Conservation (phyloP, 805 yeast species). For the Wickerhamomyces silvicola region DNA sequence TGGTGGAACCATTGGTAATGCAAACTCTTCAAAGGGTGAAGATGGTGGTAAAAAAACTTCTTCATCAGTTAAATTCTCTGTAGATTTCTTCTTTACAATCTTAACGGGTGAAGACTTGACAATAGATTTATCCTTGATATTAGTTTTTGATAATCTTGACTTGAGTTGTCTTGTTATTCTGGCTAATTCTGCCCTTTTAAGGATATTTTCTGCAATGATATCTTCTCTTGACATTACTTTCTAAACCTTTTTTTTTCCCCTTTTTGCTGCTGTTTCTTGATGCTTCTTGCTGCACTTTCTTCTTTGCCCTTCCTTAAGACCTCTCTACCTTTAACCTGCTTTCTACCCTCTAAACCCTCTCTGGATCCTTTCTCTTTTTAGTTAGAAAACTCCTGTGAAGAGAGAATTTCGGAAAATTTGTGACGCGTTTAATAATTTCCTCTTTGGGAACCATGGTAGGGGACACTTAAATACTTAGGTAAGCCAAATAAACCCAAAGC, state of each 20-base stretch:
- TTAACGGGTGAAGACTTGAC: not conserved
- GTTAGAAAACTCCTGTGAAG: too few species aligned
- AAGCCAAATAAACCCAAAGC: too few species aligned
- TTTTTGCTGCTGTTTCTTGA: conserved; percentile 6
- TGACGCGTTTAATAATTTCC: too few species aligned
- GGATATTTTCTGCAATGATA: conserved; percentile 35
- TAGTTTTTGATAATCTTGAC: conserved; percentile 35
- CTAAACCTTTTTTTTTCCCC: conserved; percentile 5
- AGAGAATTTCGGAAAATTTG: too few species aligned
- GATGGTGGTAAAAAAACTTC: conserved; percentile 16
- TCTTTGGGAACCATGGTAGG: too few species aligned
- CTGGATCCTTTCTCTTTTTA: too few species aligned
- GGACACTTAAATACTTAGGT: too few species aligned
- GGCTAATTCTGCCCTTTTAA: conserved; percentile 40
- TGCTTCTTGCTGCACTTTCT: too few species aligned
- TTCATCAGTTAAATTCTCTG: conserved; percentile 17
- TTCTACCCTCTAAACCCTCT: too few species aligned
- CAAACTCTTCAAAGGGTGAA: conserved; percentile 17
- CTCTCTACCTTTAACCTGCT: too few species aligned
- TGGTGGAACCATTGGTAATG: conserved; percentile 15
- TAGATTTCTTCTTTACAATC: conserved; percentile 14
- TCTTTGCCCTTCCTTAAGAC: too few species aligned
- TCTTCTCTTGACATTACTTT: conserved; percentile 30
- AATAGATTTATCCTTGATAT: conserved; percentile 19
- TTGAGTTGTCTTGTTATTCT: conserved; percentile 39